Conservation (phyloP, 257 asterid species). For the Lycium barbarum region DNA sequence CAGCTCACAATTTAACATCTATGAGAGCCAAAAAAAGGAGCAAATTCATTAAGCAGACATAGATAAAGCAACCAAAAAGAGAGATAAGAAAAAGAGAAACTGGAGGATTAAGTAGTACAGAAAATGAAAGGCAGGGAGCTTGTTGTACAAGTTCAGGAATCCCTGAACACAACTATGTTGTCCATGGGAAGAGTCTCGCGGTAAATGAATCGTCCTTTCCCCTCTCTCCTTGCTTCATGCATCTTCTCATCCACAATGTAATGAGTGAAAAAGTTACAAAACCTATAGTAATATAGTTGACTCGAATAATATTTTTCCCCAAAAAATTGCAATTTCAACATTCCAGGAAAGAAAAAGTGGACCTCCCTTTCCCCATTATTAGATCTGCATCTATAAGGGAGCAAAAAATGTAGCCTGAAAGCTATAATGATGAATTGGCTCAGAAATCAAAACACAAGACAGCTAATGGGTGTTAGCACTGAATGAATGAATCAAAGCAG, state of each 20-base stretch:
- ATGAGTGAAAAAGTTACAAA: not conserved
- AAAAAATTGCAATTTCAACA: not conserved
- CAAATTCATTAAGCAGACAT: too few species aligned
- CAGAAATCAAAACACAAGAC: not conserved
- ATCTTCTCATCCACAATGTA: not conserved
- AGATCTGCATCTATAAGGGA: not conserved
- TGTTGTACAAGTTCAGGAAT: slow-evolving; percentile 9
- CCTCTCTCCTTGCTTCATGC: slow-evolving; percentile 1
- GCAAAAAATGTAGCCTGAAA: not conserved
- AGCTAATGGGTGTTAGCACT: not conserved
- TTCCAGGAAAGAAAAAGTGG: not conserved
- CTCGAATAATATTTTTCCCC: not conserved
- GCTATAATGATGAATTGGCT: slow-evolving; percentile 10
- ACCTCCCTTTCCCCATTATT: not conserved
- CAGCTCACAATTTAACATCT: too few species aligned
- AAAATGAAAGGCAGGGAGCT: slow-evolving; percentile 18
- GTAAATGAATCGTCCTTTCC: not conserved
- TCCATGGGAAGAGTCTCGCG: not conserved
- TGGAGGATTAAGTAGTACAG: not conserved
- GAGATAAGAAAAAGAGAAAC: too few species aligned
- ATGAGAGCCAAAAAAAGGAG: too few species aligned
- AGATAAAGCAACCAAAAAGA: too few species aligned
- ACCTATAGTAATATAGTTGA: not conserved
- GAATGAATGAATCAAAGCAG: not conserved
- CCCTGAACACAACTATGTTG: slow-evolving; percentile 3